phyloP scores from a whole-genome alignment of 1,284 basidiomycete species.

The Boletellus deceptivus region DNA sequence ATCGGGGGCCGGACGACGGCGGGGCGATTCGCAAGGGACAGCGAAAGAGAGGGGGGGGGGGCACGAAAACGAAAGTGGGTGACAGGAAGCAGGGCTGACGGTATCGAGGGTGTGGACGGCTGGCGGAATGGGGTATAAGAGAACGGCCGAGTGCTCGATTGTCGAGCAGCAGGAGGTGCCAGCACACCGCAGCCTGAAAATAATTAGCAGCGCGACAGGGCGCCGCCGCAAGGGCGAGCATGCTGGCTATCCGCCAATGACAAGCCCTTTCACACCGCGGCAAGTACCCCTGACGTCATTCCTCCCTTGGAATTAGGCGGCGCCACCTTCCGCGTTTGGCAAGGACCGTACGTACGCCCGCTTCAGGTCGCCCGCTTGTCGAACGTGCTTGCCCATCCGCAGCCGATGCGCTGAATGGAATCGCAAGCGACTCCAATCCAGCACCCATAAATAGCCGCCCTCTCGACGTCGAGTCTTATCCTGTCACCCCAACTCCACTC shows the following conservation, averaged over 20 bases:
- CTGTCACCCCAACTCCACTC: not conserved
- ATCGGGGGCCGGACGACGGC: not conserved
- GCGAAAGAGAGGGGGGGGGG: too few relatives aligned
- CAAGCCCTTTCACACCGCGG: not conserved
- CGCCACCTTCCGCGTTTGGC: conserved; percentile 17
- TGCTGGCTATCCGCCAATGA: too few relatives aligned
- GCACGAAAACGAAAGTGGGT: conserved; percentile 1
- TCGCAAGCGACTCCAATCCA: not conserved
- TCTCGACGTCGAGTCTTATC: not conserved
- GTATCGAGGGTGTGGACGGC: not conserved
- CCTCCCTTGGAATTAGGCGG: not conserved
- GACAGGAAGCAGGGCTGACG: not conserved
- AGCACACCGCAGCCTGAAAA: conserved; percentile 1
- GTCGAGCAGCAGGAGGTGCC: too few relatives aligned
- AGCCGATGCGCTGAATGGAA: not conserved
- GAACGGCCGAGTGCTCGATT: too few relatives aligned
- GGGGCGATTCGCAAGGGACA: not conserved
- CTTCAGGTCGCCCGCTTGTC: not conserved
- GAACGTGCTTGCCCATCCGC: not conserved
- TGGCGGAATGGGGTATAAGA: not conserved
- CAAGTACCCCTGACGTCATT: conserved; percentile 24
- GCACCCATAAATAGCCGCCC: not conserved
- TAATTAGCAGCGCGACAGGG: conserved; percentile 2
- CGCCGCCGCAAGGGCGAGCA: not conserved
- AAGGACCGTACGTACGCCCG: too few relatives aligned